Conservation (phyloP, 192 early-diverging fungal species). For the Coemansia sp. region DNA sequence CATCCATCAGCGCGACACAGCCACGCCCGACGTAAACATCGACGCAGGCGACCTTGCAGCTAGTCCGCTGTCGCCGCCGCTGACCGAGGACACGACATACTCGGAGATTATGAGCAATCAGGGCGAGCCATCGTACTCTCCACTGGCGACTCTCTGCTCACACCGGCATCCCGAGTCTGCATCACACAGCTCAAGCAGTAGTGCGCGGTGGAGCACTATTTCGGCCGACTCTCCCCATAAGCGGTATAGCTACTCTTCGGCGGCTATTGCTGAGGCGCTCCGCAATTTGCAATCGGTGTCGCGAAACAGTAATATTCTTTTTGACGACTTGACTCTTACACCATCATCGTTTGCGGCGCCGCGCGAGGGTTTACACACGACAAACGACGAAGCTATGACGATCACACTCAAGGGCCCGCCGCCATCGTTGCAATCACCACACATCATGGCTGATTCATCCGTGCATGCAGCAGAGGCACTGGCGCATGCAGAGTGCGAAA, state of each 20-base stretch:
- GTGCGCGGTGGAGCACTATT: slow-evolving; percentile 31
- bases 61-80: slow-evolving; percentile 2
- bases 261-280: slow-evolving; percentile 38
- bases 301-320: neutral
- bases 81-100: slow-evolving; percentile 11
- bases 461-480: neutral
- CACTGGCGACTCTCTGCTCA: too few relatives aligned
- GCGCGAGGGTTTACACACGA: too few relatives aligned
- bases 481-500: too few relatives aligned
- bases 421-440: too few relatives aligned
- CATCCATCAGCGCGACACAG: slow-evolving; percentile 17
- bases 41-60: neutral
- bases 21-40: slow-evolving; percentile 28
- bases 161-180: too few relatives aligned
- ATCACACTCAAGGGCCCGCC: slow-evolving; percentile 42
- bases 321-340: slow-evolving; percentile 2
- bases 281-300: slow-evolving; percentile 22
- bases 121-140: too few relatives aligned
- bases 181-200: slow-evolving; percentile 24
- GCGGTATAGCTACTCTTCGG: slow-evolving; percentile 28
- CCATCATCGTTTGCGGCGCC: too few relatives aligned
- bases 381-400: slow-evolving; percentile 39
- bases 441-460: neutral
- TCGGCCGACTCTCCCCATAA: slow-evolving; percentile 44
- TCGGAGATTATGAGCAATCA: too few relatives aligned